A percentile compares a stretch with the other conserved stretches of the same genome.
Evolutionary conservation across 2,329 filamentous ascomycete genomes (phyloP).

Genomic region (Metarhizium anisopliae): DNA sequence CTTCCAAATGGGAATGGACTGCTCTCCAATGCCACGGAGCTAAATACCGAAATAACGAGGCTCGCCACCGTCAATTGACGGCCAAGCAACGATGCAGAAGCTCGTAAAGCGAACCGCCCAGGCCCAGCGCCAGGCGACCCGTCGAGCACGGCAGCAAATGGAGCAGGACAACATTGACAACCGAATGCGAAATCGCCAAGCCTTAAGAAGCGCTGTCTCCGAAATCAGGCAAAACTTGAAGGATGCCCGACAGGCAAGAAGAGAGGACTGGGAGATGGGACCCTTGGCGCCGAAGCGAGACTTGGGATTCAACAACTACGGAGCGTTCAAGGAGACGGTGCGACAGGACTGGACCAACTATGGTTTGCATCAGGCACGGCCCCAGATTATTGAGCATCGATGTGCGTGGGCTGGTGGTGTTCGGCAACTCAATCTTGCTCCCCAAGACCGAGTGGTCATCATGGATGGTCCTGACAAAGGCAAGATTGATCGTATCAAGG

Average conservation of each 20-base stretch:
- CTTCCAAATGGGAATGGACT: not conserved
- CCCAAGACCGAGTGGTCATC: conserved; percentile 74
- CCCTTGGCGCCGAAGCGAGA: conserved; percentile 70
- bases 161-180: conserved; percentile 22
- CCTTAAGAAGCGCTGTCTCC: conserved; percentile 19
- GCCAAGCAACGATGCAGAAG: conserved; percentile 52
- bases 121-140: conserved; percentile 55
- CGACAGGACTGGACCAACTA: conserved; percentile 27
- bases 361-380: conserved; percentile 18
- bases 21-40: not conserved
- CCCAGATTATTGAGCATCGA: conserved; percentile 30
- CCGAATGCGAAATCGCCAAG: conserved; percentile 21
- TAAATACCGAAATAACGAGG: not conserved
- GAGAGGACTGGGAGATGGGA: conserved; percentile 72
- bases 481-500: conserved; percentile 65
- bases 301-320: conserved; percentile 54
- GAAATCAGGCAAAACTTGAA: conserved; percentile 27
- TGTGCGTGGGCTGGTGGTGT: conserved; percentile 47
- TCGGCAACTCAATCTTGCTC: conserved; percentile 51
- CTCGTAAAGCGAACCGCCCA: conserved; percentile 56
- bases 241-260: conserved; percentile 41
- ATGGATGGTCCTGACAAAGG: conserved; percentile 71
- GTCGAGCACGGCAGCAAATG: conserved; percentile 31
- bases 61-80: not conserved
- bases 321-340: conserved; percentile 35